Percentiles rank a stretch among this genome's conserved stretches.
These are phyloP conservation scores for Phytophthora sansomeana DNA, from an alignment of 352 stramenopile genomes.

Conservation along the genomic window DNA sequence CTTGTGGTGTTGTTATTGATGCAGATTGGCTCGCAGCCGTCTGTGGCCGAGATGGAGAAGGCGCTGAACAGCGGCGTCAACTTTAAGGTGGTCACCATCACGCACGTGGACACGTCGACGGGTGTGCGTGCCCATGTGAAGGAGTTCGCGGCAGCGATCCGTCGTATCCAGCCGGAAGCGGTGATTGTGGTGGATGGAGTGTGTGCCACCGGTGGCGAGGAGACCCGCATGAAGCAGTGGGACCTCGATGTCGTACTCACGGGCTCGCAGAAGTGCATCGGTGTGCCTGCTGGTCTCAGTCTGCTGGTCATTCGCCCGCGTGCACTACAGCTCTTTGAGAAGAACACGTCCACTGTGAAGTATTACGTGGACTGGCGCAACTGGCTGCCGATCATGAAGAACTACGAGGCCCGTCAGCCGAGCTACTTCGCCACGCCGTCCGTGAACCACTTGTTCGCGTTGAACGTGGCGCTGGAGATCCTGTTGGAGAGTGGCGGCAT, in stretches of 20 bases:
- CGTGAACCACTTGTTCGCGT: conserved; percentile 80
- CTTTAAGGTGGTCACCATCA: conserved; percentile 82
- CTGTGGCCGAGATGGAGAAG: conserved; percentile 54
- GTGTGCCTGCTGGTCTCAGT: conserved; percentile 71
- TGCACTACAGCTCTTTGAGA: conserved; percentile 72
- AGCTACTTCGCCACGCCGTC: conserved; percentile 84
- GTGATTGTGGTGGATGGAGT: conserved; percentile 78
- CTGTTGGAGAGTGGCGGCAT: conserved; percentile 79
- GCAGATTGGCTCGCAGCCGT: conserved; percentile 66
- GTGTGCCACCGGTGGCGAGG: conserved; percentile 73
- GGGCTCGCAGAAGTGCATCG: conserved; percentile 82
- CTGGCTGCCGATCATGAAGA: conserved; percentile 88
- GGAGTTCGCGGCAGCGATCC: conserved; percentile 62
- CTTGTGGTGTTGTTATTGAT: conserved; percentile 3
- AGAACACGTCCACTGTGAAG: conserved; percentile 57
- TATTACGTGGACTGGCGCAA: conserved; percentile 87
- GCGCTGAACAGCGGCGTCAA: conserved; percentile 43
- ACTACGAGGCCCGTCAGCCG: conserved; percentile 77
- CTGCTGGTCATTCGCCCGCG: conserved; percentile 72
- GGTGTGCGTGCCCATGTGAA: conserved; percentile 71
- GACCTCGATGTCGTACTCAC: conserved; percentile 83
- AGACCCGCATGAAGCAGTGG: conserved; percentile 85
- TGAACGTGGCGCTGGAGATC: conserved; percentile 75
- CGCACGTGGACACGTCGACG: conserved; percentile 82
- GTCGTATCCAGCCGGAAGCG: conserved; percentile 64